Evolutionary conservation across 2,329 filamentous ascomycete species (phyloP).

Genomic region (Lachnellula subtilissima): DNA sequence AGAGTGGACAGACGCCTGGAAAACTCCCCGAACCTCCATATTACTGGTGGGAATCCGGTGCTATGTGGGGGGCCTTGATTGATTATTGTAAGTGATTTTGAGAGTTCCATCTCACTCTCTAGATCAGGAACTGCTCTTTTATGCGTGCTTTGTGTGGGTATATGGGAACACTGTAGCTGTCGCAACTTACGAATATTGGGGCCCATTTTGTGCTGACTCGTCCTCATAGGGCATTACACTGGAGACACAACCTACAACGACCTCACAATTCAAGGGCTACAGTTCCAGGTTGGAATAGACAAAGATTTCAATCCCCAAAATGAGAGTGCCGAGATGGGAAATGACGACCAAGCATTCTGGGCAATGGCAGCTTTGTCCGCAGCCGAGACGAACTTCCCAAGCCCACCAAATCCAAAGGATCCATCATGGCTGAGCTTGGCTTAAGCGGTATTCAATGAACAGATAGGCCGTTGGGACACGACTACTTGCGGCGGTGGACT

Average conservation of each 20-base stretch:
- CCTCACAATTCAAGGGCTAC: constrained; percentile 59
- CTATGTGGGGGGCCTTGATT: constrained; percentile 64
- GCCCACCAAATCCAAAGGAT: constrained; percentile 44
- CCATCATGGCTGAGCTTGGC: constrained; percentile 67
- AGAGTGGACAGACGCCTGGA: constrained; percentile 43
- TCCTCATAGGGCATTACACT: constrained; percentile 58
- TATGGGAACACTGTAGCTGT: not conserved
- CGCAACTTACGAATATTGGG: not conserved
- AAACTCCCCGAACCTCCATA: constrained; percentile 39
- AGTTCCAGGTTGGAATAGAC: constrained; percentile 67
- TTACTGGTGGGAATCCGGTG: constrained; percentile 56
- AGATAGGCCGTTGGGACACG: constrained; percentile 66
- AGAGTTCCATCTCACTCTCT: not conserved
- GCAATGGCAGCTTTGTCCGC: constrained; percentile 63
- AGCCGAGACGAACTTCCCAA: constrained; percentile 58
- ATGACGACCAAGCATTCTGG: constrained; percentile 74
- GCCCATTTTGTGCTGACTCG: not conserved
- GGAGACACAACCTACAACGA: constrained; percentile 67
- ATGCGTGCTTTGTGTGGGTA: not conserved
- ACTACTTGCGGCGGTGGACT: constrained; percentile 64
- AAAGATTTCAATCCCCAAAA: constrained; percentile 73
- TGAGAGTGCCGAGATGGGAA: constrained; percentile 61
- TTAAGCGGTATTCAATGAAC: constrained; percentile 75
- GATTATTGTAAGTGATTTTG: constrained; percentile 53
- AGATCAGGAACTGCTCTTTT: no score